Conservation (phyloP, 495 filamentous ascomycete genomes). For the Thermochaetoides thermophila region DNA sequence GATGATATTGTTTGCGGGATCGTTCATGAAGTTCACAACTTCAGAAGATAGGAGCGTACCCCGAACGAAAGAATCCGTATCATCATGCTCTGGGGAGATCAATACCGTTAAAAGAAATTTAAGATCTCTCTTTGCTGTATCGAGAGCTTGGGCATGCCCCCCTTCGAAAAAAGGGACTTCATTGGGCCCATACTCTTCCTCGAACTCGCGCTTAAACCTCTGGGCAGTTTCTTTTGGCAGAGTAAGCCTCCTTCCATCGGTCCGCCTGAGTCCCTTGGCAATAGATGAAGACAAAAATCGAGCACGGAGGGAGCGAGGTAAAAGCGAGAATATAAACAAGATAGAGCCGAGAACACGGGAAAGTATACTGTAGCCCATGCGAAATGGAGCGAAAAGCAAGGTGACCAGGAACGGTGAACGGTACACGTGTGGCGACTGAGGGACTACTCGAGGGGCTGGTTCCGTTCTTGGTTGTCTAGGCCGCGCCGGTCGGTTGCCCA, state of each 20-base stretch:
- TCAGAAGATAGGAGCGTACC: slow-evolving; percentile 68
- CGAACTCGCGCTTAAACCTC: slow-evolving; percentile 79
- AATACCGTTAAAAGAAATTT: slow-evolving; percentile 79
- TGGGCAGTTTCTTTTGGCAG: slow-evolving; percentile 77
- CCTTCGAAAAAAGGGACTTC: slow-evolving; percentile 62
- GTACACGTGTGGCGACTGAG: slow-evolving; percentile 49
- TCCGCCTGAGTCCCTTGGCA: slow-evolving; percentile 43
- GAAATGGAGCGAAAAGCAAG: slow-evolving; percentile 70
- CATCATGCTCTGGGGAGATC: slow-evolving; percentile 83
- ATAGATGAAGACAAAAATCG: slow-evolving; percentile 42
- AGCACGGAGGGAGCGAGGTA: slow-evolving; percentile 37
- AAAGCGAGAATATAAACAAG: slow-evolving; percentile 56
- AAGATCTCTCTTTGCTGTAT: slow-evolving; percentile 76
- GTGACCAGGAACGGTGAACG: slow-evolving; percentile 60
- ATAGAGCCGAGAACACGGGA: slow-evolving; percentile 52
- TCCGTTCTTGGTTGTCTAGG: slow-evolving; percentile 26
- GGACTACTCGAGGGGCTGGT: slow-evolving; percentile 67
- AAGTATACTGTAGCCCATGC: slow-evolving; percentile 54
- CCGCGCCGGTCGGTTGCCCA: slow-evolving; percentile 19
- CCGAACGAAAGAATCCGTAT: slow-evolving; percentile 67
- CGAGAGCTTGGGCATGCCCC: slow-evolving; percentile 79
- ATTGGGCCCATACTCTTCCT: slow-evolving; percentile 72
- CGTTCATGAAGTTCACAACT: slow-evolving; percentile 54
- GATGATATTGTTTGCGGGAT: slow-evolving; percentile 58
- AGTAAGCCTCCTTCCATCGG: slow-evolving; percentile 53